Conservation (phyloP, 202 grass and related monocot species). For the Brachypodium distachyon region DNA sequence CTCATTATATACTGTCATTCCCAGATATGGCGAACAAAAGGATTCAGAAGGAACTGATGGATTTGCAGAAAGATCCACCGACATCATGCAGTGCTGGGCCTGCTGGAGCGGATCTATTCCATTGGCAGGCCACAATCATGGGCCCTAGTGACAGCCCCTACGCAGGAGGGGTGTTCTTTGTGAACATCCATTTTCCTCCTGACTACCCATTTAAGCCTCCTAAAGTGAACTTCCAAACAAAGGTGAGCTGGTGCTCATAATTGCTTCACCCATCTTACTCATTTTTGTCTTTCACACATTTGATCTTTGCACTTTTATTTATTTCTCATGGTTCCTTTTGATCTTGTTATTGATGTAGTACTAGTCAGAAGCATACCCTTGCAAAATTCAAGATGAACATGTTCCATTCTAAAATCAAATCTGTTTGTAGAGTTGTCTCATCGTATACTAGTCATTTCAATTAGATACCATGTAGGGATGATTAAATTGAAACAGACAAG, state of each 20-base stretch:
- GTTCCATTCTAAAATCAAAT: background rate
- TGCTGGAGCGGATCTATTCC: conserved; percentile 72
- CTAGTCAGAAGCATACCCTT: background rate
- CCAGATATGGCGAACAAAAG: conserved; percentile 84
- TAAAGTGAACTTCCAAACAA: conserved; percentile 87
- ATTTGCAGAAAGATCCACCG: conserved; percentile 79
- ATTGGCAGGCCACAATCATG: conserved; percentile 91
- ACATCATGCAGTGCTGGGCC: conserved; percentile 88
- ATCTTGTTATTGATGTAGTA: background rate
- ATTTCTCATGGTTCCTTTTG: background rate
- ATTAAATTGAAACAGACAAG: background rate
- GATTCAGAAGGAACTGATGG: conserved; percentile 90
- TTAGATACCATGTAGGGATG: background rate
- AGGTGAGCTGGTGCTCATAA: conserved; percentile 31
- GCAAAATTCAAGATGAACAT: background rate
- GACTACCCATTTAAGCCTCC: conserved; percentile 90
- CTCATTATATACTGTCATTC: background rate
- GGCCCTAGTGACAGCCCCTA: conserved; percentile 82
- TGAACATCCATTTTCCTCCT: conserved; percentile 89
- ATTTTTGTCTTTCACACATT: background rate
- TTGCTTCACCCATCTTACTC: background rate
- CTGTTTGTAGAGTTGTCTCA: background rate
- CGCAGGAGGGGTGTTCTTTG: conserved; percentile 69
- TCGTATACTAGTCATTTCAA: background rate
- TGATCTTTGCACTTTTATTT: background rate